These are phyloP conservation scores for Ananas comosus DNA, from an alignment of 176 grass and related monocot species.

Conservation along the genomic window DNA sequence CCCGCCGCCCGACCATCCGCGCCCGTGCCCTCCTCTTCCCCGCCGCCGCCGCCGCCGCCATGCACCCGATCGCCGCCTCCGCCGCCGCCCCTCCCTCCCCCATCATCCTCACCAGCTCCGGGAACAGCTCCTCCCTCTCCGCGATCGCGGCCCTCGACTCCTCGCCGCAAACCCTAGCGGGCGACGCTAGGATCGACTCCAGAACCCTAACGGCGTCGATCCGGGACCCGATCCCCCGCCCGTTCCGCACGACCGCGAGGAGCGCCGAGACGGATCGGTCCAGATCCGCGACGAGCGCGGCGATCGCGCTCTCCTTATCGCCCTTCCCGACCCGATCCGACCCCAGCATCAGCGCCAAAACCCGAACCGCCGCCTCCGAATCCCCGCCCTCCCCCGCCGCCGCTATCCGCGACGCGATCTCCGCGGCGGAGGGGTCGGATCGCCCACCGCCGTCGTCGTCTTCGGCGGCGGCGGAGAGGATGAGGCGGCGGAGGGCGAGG, in stretches of 20 bases:
- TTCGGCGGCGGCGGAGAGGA: constrained; percentile 24
- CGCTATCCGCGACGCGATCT: constrained; percentile 20
- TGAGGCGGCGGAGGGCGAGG: constrained; percentile 72
- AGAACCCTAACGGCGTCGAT: constrained; percentile 28
- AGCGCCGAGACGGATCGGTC: constrained; percentile 31
- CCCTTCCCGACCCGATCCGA: constrained; percentile 27
- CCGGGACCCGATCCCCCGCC: constrained; percentile 23
- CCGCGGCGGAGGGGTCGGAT: constrained; percentile 28
- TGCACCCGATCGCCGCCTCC: constrained; percentile 29
- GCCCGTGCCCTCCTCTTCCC: constrained; percentile 28
- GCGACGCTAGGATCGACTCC: constrained; percentile 49
- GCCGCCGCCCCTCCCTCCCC: constrained; percentile 28
- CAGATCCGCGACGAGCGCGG: constrained; percentile 32
- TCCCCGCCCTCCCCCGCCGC: constrained; percentile 14
- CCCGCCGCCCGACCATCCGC: constrained; percentile 56
- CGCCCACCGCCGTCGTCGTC: constrained; percentile 53
- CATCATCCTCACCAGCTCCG: constrained; percentile 54
- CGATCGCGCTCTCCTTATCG: constrained; percentile 30
- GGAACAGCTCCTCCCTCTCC: constrained; percentile 51
- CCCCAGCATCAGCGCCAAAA: constrained; percentile 35
- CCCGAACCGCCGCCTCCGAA: constrained; percentile 24
- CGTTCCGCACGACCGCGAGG: constrained; percentile 17
- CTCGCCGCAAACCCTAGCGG: constrained; percentile 21
- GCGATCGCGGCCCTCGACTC: constrained; percentile 42
- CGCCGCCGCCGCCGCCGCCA: constrained; percentile 21